Evolutionary conservation across 1,284 basidiomycete species (phyloP).

Genomic region (Trametes polyzona): DNA sequence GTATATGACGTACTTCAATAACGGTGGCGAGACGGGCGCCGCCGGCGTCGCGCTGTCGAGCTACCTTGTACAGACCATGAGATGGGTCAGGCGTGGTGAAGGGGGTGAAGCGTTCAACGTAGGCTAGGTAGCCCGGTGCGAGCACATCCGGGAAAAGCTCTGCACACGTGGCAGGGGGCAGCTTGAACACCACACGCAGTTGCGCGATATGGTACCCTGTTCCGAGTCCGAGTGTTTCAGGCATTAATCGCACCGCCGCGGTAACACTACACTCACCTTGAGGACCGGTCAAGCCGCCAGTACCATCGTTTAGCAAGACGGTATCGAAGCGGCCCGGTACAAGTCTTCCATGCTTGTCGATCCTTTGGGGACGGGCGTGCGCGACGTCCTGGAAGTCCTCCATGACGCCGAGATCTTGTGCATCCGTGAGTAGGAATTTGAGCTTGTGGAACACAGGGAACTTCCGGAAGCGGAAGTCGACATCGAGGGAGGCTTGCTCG

Average conservation of each 20-base stretch:
- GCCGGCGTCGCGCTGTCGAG: slow-evolving; percentile 6
- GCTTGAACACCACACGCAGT: slow-evolving; percentile 23
- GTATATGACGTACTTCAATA: slow-evolving; percentile 30
- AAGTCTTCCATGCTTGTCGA: neutral
- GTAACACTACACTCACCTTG: slow-evolving; percentile 8
- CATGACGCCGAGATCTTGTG: neutral
- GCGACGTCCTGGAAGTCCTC: slow-evolving; percentile 3
- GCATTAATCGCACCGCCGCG: too few relatives aligned
- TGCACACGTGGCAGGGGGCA: neutral
- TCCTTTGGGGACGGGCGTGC: slow-evolving; percentile 11
- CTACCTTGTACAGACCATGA: slow-evolving; percentile 26
- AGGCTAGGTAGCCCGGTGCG: slow-evolving; percentile 31
- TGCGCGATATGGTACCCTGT: slow-evolving; percentile 26
- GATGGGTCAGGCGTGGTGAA: slow-evolving; percentile 17
- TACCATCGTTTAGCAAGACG: slow-evolving; percentile 15
- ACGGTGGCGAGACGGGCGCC: slow-evolving; percentile 27
- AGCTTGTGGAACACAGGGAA: slow-evolving; percentile 21
- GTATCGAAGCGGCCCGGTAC: slow-evolving; percentile 27
- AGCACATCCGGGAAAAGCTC: slow-evolving; percentile 18
- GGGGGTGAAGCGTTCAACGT: slow-evolving; percentile 39
- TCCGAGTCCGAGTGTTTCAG: too few relatives aligned
- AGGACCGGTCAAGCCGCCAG: neutral
- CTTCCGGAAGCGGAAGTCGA: slow-evolving; percentile 5
- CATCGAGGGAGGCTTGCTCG: too few relatives aligned
- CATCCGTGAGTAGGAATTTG: slow-evolving; percentile 14